Evolutionary conservation across 306 rosid species (phyloP), one percentile per base, ranked within the genome.

Genomic region (Luffa aegyptiaca): DNA sequence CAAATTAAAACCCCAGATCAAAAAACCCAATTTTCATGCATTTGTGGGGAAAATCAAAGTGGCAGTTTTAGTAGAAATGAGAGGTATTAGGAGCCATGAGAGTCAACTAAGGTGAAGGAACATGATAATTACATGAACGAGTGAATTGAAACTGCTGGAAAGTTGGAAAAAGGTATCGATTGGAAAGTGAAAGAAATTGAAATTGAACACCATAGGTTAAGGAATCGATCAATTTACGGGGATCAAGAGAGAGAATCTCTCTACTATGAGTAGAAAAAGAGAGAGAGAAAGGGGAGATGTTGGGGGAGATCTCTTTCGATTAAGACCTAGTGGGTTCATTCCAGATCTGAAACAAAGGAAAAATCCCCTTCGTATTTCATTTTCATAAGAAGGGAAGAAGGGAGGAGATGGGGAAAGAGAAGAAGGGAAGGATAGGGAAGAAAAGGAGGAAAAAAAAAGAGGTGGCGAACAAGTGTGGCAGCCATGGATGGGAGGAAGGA

Each of bases 1-100:
- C 12, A 72, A 44, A 63, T 18, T 20, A 18, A 65, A 9, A 16
- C 5, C 17, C 31, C 31, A 26, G 31, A 26, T 26, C n/a, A 26
- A 26, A 26, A 26, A 26, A 26, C 16, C 81, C 78, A 56, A 75
- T 53, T 66, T 57, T 76, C 83, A 21, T 84, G 59, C 41, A 79
- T 26, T 57, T 13, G 31, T 55, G 70, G 70, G 48, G n/a, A 10
- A 56, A 55, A 37, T 75, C 17, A 42, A 46, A 71, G n/a, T 53
- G 41, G n/a, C 21, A 33, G 79, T 58, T 39, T 5, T 48, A 44
- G 73, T 11, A 17, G 64, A 80, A 41, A 59, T 1, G 68, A 81
- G 45, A 2, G 74, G n/a, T n/a, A n/a, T n/a, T n/a, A n/a, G n/a
- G n/a, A n/a, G n/a, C n/a, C n/a, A n/a, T n/a, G n/a, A n/a, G n/a